Conservation (phyloP, 73 alveolate genomes). For the Tetrahymena elliotti region DNA sequence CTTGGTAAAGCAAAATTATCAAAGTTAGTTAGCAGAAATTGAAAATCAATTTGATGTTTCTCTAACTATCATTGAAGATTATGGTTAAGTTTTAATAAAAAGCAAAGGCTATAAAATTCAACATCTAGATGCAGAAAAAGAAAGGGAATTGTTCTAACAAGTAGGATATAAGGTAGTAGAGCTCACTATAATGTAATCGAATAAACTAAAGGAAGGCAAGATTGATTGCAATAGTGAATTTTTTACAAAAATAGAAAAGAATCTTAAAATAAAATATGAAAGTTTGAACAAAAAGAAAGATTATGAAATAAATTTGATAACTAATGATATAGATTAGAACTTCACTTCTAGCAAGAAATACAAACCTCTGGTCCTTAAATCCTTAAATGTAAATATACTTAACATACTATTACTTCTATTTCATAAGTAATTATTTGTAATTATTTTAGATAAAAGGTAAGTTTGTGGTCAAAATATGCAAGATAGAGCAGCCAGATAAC, state of each 20-base stretch:
- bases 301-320: neutral
- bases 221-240: neutral
- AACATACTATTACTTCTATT: neutral
- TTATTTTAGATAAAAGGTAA: neutral
- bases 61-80: neutral
- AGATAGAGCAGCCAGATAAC: neutral
- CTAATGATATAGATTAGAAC: neutral
- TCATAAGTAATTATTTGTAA: neutral
- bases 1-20: neutral
- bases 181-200: neutral
- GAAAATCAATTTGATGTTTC: neutral
- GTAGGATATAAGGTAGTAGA: neutral
- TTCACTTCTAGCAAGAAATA: neutral
- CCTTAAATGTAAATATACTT: neutral
- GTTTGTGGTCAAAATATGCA: neutral
- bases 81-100: neutral
- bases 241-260: neutral
- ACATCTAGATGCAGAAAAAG: neutral
- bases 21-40: neutral
- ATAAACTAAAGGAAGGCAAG: neutral
- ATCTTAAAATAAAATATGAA: neutral
- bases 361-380: neutral
- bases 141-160: neutral
- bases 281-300: neutral
- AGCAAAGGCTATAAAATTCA: neutral